phyloP scores from a whole-genome alignment of 1,284 basidiomycete genomes.

The Mycosarcoma mackinlayi region DNA sequence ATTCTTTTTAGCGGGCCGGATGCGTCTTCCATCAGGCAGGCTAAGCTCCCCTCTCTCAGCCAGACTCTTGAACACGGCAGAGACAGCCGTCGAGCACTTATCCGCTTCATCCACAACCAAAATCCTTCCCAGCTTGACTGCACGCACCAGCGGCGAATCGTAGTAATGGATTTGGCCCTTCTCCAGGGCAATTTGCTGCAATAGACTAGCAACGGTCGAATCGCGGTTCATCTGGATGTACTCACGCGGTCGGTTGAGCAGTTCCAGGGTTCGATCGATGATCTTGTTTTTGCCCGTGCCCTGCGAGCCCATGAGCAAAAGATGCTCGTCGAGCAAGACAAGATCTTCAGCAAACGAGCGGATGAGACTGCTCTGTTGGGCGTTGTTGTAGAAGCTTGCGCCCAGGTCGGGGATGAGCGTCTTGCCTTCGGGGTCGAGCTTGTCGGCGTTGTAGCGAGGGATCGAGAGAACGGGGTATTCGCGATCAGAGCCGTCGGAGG shows the following conservation, averaged over 20 bases:
- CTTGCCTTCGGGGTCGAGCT: conserved; percentile 63
- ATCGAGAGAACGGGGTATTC: conserved; percentile 42
- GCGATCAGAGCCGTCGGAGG: conserved; percentile 35
- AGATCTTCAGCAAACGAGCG: conserved; percentile 68
- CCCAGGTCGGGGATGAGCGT: conserved; percentile 65
- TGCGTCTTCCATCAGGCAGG: conserved; percentile 66
- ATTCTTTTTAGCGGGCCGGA: conserved; percentile 42
- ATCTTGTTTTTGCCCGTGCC: conserved; percentile 70
- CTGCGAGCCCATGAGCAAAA: conserved; percentile 68
- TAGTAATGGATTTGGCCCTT: conserved; percentile 65
- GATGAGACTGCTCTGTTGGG: conserved; percentile 65
- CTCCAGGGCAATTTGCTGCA: conserved; percentile 66
- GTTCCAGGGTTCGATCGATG: conserved; percentile 67
- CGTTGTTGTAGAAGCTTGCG: conserved; percentile 67
- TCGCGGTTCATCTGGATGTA: conserved; percentile 69
- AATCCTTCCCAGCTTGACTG: conserved; percentile 66
- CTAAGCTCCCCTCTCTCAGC: conserved; percentile 68
- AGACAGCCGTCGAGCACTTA: conserved; percentile 68
- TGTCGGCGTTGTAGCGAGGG: conserved; percentile 58
- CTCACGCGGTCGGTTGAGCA: conserved; percentile 68
- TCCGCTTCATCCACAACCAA: conserved; percentile 69
- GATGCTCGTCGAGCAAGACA: conserved; percentile 64
- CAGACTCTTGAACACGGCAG: conserved; percentile 68
- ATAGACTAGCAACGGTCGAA: conserved; percentile 61
- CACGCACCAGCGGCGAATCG: conserved; percentile 68